Base-by-base conservation (phyloP, 768 basidiomycete genomes). In the Paxillus involutus region DNA sequence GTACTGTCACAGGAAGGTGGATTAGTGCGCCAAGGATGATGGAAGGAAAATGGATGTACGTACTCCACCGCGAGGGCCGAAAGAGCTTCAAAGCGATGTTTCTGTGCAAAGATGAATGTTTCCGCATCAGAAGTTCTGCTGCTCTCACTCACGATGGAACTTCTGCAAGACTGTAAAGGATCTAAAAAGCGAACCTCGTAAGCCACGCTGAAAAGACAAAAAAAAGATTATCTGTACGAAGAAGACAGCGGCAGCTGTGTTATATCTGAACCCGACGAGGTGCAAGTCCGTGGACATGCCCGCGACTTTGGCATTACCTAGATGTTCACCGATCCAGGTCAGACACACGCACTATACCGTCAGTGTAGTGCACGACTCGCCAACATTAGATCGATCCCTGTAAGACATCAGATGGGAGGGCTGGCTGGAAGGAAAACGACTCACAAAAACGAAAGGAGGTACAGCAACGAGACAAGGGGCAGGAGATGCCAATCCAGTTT, bases 301-400 rank as follows among this genome's bases (percentile, higher is more conserved):
- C 8, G 79, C 78, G 24, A 81, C 71, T 63, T 66, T 67, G 0
- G 75, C 75, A 58, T 77, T 76, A 43, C 75, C 75, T 76, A 35
- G 6, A 33, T 13, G 16, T 41, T 21, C 26, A 17, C 30, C 13
- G 17, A 52, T 26, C 39, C 35, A 14, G 43, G 19, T 12, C 13
- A 29, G 26, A n/a, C n/a, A 2, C 26, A 26, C 26, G 26, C 21
- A 17, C 43, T 29, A 39, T 35, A 44, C 17, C 42, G 8, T 29
- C 19, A 29, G 19, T 14, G 29, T 0, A 9, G 30, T 32, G 8
- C 32, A 53, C 26, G 35, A 29, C 69, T 68, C 61, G 53, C 77
- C 79, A 42, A 80, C 64, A 60, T 78, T 80, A 44, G 75, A 64
- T n/a, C 79, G 73, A 61, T 79, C 79, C 21, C 75, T 76, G 45